These are phyloP conservation scores for Penicillium lagena DNA, from an alignment of 495 filamentous ascomycete species.

Conservation along the genomic window DNA sequence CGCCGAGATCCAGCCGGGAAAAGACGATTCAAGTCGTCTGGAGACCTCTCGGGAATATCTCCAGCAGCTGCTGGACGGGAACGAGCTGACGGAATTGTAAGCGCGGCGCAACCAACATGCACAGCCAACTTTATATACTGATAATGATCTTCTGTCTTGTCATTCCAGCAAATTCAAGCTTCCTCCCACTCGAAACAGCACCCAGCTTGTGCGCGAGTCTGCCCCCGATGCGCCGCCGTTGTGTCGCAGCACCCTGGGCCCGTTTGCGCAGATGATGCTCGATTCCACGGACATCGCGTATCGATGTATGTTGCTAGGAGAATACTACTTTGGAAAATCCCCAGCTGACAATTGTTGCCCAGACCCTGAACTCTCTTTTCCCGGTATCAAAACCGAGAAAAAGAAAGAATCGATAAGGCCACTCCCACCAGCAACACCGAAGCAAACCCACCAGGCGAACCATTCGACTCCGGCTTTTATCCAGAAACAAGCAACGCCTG, in stretches of 20 bases:
- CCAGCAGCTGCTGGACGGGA: slow-evolving; percentile 60
- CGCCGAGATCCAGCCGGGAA: slow-evolving; percentile 31
- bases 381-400: slow-evolving; percentile 14
- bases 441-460: slow-evolving; percentile 14
- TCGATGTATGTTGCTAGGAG: slow-evolving; percentile 30
- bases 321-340: too few species aligned
- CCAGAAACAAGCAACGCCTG: slow-evolving; percentile 3
- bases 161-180: slow-evolving; percentile 64
- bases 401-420: slow-evolving; percentile 14
- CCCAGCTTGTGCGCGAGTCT: slow-evolving; percentile 11
- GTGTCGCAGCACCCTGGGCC: slow-evolving; percentile 33
- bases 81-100: slow-evolving; percentile 69
- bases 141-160: slow-evolving; percentile 13
- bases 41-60: slow-evolving; percentile 55
- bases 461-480: slow-evolving; percentile 9
- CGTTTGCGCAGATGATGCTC: slow-evolving; percentile 54
- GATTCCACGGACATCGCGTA: slow-evolving; percentile 48
- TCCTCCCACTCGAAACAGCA: slow-evolving; percentile 21
- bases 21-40: slow-evolving; percentile 32
- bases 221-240: slow-evolving; percentile 14
- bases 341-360: not conserved
- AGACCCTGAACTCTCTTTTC: slow-evolving; percentile 34
- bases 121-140: not conserved
- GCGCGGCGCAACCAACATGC: slow-evolving; percentile 10
- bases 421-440: slow-evolving; percentile 9